Evolutionary conservation across 495 filamentous ascomycete species (phyloP), one percentile per base, ranked within the genome.

Genomic region (Aspergillus sclerotiicarbonarius): DNA sequence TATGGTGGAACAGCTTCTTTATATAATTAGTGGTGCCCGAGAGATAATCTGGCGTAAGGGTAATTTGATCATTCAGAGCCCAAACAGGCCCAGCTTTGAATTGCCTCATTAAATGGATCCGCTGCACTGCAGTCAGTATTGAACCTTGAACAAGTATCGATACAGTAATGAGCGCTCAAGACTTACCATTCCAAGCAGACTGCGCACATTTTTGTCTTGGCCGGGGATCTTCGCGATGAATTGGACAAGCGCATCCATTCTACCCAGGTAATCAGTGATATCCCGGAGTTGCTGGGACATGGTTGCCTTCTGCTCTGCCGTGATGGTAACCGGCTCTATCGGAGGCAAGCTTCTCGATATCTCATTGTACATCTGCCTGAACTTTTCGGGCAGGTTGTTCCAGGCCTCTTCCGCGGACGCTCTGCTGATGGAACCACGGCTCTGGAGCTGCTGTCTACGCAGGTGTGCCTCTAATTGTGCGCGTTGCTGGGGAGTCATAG

Each of bases 91-190:
- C 80, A 16, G 66, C 61, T 33, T 69, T 75, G 62, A 84, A 84
- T 63, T 92, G 88, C 53, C 79, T 78, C 56, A 76, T 70, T 35
- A 90, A 63, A 62, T 82, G 75, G 15, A 80, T 67, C 20, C 84
- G 81, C 84, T 87, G 69, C 12, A 60, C 37, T 44, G 7, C 4
- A 55, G 52, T 74, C 59, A 74, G 72, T 62, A 41, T 49, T 5
- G 10, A 12, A 35, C 13, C 44, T 21, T 16, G 16, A 54, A 33
- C 29, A 7, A 37, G 8, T 19, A 19, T 30, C 7, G 8, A 12
- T 4, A 25, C 20, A 56, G 33, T 31, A 46, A 46, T 54, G n/a
- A 37, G 41, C 16, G 47, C 13, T 16, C 4, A 19, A 47, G 35
- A 65, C 76, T 50, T 67, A 78, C 76, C 71, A 78, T 76, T 6